phyloP scores from a whole-genome alignment of 306 rosid genomes.

The Fragaria nilgerrensis region DNA sequence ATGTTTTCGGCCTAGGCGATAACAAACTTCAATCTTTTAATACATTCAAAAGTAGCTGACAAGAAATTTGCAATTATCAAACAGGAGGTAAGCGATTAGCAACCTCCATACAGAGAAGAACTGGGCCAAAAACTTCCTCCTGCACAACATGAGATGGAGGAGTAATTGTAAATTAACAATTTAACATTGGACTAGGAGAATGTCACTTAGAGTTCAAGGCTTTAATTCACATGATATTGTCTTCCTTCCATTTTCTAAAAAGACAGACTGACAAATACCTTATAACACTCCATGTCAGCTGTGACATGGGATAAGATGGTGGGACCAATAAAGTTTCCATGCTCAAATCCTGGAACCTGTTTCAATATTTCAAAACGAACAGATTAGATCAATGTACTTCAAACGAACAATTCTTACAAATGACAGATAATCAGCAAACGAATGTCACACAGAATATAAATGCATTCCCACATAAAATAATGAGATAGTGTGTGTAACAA shows the following conservation, averaged over 20 bases:
- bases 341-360: constrained; percentile 85
- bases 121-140: constrained; percentile 42
- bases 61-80: not conserved
- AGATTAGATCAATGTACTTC: not conserved
- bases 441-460: not conserved
- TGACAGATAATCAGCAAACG: not conserved
- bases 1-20: constrained; percentile 36
- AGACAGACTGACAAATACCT: constrained; percentile 34
- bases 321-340: constrained; percentile 90
- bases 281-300: constrained; percentile 76
- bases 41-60: not conserved
- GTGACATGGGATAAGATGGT: constrained; percentile 66
- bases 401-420: not conserved
- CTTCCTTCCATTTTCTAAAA: not conserved
- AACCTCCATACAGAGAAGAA: constrained; percentile 51
- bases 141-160: constrained; percentile 21
- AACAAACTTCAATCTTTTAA: constrained; percentile 2
- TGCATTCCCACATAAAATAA: not conserved
- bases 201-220: not conserved
- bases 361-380: not conserved
- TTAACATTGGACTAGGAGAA: not conserved
- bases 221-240: not conserved
- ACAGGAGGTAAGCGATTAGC: not conserved
- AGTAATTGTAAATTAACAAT: not conserved
- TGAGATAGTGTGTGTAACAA: not conserved